phyloP scores from a whole-genome alignment of 164 flowering plant species.

The Chimonanthus praecox region DNA sequence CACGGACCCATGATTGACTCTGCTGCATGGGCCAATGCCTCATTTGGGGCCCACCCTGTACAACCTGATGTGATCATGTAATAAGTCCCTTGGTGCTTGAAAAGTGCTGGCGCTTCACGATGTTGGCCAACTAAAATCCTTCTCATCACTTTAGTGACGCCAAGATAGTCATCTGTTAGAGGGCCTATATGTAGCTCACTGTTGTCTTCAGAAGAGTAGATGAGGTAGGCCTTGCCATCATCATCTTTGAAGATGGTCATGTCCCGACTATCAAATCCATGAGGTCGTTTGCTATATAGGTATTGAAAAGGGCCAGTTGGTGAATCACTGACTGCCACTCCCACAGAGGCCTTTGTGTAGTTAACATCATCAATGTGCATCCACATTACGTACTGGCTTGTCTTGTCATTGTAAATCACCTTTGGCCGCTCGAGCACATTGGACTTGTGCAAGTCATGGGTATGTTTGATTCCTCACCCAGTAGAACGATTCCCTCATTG shows the following conservation, averaged over 20 bases:
- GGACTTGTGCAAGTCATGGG: conserved; percentile 77
- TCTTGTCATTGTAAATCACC: conserved; percentile 75
- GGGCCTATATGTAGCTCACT: conserved; percentile 92
- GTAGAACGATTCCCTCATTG: conserved; percentile 86
- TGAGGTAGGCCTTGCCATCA: conserved; percentile 71
- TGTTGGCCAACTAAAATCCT: conserved; percentile 72
- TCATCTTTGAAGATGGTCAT: conserved; percentile 95
- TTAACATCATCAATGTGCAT: conserved; percentile 93
- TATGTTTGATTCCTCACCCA: conserved; percentile 66
- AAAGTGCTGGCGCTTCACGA: conserved; percentile 93
- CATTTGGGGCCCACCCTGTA: conserved; percentile 97
- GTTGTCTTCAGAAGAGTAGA: conserved; percentile 90
- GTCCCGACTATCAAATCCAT: conserved; percentile 91
- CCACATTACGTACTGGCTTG: conserved; percentile 93
- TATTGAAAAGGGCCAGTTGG: conserved; percentile 92
- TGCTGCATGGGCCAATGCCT: conserved; percentile 87
- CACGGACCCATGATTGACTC: conserved; percentile 93
- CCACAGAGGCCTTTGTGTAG: conserved; percentile 90
- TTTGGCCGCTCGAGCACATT: conserved; percentile 98
- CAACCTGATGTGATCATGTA: conserved; percentile 98
- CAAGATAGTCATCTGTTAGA: conserved; percentile 73
- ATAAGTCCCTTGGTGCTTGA: conserved; percentile 76
- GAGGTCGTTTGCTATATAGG: conserved; percentile 76
- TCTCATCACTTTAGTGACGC: conserved; percentile 48
- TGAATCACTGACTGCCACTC: conserved; percentile 71